Percentiles rank a stretch among this genome's conserved stretches.
Evolutionary conservation across 2,329 filamentous ascomycete genomes (phyloP).

Genomic region (Colletotrichum falcatum): DNA sequence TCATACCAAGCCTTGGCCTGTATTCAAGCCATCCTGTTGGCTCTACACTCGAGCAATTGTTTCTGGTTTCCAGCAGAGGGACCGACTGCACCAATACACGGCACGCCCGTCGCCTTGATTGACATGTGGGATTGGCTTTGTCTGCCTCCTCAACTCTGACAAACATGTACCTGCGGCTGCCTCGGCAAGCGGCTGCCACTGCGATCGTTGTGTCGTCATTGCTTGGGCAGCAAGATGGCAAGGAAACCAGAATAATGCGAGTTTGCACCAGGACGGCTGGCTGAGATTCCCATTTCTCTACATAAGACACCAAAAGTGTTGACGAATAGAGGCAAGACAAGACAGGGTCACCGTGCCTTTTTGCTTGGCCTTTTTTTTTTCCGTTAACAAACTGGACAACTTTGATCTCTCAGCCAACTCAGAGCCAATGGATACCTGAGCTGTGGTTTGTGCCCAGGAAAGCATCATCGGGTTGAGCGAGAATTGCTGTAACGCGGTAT

Average conservation of each 20-base stretch:
- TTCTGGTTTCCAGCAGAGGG: neutral
- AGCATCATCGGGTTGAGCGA: neutral
- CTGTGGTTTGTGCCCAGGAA: neutral
- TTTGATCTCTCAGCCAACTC: neutral
- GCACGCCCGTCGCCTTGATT: too few relatives aligned
- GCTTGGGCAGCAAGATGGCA: neutral
- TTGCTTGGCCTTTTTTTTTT: neutral
- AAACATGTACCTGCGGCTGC: neutral
- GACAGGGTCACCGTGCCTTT: neutral
- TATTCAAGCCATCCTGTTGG: constrained; percentile 4
- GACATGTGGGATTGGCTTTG: neutral
- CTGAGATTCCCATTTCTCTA: neutral
- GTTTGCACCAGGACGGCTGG: neutral
- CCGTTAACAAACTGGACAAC: too few relatives aligned
- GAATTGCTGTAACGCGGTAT: neutral
- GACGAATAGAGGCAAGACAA: neutral
- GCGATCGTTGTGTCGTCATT: neutral
- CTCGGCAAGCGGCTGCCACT: neutral
- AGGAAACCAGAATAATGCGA: neutral
- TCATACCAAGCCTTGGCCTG: constrained; percentile 35
- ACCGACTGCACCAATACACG: neutral
- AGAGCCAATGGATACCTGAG: neutral
- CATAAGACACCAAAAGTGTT: neutral
- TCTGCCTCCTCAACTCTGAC: neutral
- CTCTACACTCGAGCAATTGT: neutral